Conservation (phyloP, 768 basidiomycete species). For the Gloeopeniophorella convolvens region DNA sequence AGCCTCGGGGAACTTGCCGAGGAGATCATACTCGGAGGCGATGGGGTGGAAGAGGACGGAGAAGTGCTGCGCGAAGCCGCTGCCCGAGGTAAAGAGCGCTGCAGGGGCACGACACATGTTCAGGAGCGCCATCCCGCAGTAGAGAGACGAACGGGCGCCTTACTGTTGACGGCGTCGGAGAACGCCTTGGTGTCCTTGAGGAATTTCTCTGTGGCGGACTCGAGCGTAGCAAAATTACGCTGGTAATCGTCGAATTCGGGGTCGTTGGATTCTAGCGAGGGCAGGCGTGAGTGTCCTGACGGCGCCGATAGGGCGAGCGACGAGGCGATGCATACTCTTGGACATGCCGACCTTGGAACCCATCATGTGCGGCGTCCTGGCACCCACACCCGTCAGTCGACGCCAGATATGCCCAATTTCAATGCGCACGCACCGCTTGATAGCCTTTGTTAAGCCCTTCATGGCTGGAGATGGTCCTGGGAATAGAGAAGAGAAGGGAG, state of each 20-base stretch:
- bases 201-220: slow-evolving; percentile 80
- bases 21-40: slow-evolving; percentile 70
- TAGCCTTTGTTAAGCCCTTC: slow-evolving; percentile 80
- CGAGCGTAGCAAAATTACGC: slow-evolving; percentile 69
- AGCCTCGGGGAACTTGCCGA: slow-evolving; percentile 71
- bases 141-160: slow-evolving; percentile 24
- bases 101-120: slow-evolving; percentile 6
- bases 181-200: slow-evolving; percentile 89
- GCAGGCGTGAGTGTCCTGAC: background rate
- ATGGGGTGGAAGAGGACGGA: slow-evolving; percentile 58
- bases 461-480: slow-evolving; percentile 10
- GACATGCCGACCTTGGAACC: slow-evolving; percentile 85
- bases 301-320: background rate
- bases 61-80: slow-evolving; percentile 59
- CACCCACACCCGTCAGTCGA: too few relatives aligned
- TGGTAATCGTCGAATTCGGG: slow-evolving; percentile 87
- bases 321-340: slow-evolving; percentile 56
- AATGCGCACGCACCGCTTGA: slow-evolving; percentile 58
- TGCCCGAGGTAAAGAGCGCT: slow-evolving; percentile 64
- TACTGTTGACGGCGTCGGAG: slow-evolving; percentile 73
- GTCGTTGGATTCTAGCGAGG: slow-evolving; percentile 65
- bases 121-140: background rate
- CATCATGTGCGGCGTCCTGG: slow-evolving; percentile 85
- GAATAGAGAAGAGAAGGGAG: background rate
- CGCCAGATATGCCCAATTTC: too few relatives aligned